Evolutionary conservation across 169 alveolate species (phyloP), one percentile per base, ranked within the genome.

Genomic region (Eimeria maxima): DNA sequence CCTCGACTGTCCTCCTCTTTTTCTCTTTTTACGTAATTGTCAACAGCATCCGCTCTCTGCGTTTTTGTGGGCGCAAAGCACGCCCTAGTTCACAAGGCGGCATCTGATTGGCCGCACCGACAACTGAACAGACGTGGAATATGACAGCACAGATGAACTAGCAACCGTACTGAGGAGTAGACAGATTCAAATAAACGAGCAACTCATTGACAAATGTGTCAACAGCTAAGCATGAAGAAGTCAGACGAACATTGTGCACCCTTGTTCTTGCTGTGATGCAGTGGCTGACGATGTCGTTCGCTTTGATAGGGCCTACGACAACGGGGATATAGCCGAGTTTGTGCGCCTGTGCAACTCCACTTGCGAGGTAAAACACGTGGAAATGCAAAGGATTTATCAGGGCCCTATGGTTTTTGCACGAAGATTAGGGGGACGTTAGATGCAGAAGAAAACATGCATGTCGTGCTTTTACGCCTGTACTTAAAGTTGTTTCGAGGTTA

Each of bases 301-400:
- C 57, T 98, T 97, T 65, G 99, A 98, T 95, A 90, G 97, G 89
- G 99, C 99, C 45, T 98, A 97, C 81, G 98, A 98, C 95, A 97
- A 97, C 91, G 97, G 97, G 95, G 98, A 98, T 88, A 96, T 97
- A 22, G 97, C 96, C 33, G 99, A 97, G 57, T 97, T 98, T 88
- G 98, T 98, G 78, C 95, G 96, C 65, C 97, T 98, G 38, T 97
- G 97, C 91, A 84, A 97, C 27, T 97, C 98, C 33, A 96, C 97
- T 7, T 97, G 97, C 90, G 97, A 97, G 97, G 97, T 96, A 63
- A 73, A 44, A 2, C 10, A 1, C 60, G 60, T 53, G 16, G 2
- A 53, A 53, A 53, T 53, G 60, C 10, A 53, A 1, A 53, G 60
- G 60, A 53, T 53, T 33, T 33, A 33, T 33, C 38, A 33, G 38